Percentiles rank a stretch among this genome's conserved stretches.
phyloP scores from a whole-genome alignment of 225 moss, liverwort and hornwort species.

The Sphagnum tenellum region DNA sequence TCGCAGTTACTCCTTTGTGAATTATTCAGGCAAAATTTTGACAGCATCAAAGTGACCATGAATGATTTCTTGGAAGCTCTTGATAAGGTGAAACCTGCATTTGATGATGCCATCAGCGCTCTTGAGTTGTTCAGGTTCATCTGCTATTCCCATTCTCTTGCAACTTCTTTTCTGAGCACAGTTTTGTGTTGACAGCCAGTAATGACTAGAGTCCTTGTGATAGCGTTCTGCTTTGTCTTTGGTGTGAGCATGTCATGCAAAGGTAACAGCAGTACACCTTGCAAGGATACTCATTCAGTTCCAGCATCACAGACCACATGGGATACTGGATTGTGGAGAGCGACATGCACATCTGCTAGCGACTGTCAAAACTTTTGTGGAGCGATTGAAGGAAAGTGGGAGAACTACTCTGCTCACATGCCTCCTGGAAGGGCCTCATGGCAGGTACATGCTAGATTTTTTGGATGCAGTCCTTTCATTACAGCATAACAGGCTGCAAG shows the following conservation, averaged over 20 bases:
- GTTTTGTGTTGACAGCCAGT: too few relatives aligned
- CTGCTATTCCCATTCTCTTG: neutral
- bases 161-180: too few relatives aligned
- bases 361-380: constrained; percentile 45
- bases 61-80: constrained; percentile 65
- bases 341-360: constrained; percentile 33
- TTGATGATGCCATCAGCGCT: constrained; percentile 73
- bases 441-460: constrained; percentile 54
- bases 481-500: too few relatives aligned
- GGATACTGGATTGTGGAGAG: constrained; percentile 70
- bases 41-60: constrained; percentile 83
- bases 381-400: constrained; percentile 76
- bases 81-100: constrained; percentile 82
- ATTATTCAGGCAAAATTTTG: constrained; percentile 57
- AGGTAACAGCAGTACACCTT: too few relatives aligned
- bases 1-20: too few relatives aligned
- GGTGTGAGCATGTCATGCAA: too few relatives aligned
- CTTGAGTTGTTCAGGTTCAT: constrained; percentile 87
- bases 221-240: too few relatives aligned
- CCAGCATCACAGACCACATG: constrained; percentile 49
- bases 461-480: too few relatives aligned
- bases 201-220: too few relatives aligned
- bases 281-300: neutral
- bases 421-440: constrained; percentile 74
- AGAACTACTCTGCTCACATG: constrained; percentile 80